A percentile compares a stretch with the other conserved stretches of the same genome.
These are phyloP conservation scores for Sphagnum fallax DNA, from an alignment of 228 moss, liverwort and hornwort genomes.

Conservation along the genomic window DNA sequence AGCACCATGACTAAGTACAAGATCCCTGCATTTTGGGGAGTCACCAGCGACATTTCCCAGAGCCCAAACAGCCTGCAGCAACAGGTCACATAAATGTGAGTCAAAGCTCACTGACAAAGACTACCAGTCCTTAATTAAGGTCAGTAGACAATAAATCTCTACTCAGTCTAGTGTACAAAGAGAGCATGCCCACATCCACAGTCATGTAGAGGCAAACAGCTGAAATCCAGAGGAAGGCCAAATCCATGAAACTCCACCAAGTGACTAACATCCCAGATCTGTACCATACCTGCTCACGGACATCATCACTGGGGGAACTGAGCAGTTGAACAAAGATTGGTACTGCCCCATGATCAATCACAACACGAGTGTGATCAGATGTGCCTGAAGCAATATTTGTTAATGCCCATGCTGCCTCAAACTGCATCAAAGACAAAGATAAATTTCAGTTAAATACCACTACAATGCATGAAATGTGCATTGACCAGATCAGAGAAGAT, in stretches of 20 bases:
- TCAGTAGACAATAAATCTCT: too few relatives aligned
- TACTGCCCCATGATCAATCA: conserved; percentile 91
- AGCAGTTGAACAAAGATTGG: conserved; percentile 97
- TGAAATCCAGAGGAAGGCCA: too few relatives aligned
- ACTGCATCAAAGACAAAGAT: conserved; percentile 30
- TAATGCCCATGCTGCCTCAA: conserved; percentile 97
- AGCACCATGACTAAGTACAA: conserved; percentile 82
- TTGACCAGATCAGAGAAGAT: too few relatives aligned
- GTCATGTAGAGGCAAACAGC: too few relatives aligned
- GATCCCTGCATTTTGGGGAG: conserved; percentile 87
- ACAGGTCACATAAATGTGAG: neutral
- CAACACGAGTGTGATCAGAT: conserved; percentile 91
- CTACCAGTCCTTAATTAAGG: too few relatives aligned
- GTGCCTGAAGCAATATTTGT: conserved; percentile 98
- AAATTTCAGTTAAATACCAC: too few relatives aligned
- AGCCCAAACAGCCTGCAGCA: conserved; percentile 92
- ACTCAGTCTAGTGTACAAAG: too few relatives aligned
- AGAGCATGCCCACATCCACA: too few relatives aligned
- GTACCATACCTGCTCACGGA: conserved; percentile 77
- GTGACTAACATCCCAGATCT: too few relatives aligned
- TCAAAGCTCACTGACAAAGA: too few relatives aligned
- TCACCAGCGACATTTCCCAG: conserved; percentile 98
- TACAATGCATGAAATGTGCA: too few relatives aligned
- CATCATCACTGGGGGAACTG: conserved; percentile 91
- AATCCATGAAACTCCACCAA: too few relatives aligned